phyloP scores from a whole-genome alignment of 2,329 filamentous ascomycete genomes.

The Cryphonectria carpinicola region DNA sequence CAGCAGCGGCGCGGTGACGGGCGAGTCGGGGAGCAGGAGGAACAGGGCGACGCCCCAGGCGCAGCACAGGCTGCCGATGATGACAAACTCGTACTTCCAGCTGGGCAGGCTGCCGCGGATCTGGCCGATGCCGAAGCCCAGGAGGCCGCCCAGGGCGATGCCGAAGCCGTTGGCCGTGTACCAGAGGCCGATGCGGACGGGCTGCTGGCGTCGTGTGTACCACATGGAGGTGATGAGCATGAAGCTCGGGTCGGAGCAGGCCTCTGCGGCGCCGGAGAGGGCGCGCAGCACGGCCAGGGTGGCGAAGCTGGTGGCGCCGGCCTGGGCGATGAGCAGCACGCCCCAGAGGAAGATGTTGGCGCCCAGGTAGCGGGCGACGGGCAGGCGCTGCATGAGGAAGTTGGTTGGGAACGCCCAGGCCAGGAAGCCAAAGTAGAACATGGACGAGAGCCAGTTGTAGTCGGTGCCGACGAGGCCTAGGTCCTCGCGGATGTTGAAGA shows the following conservation, averaged over 20 bases:
- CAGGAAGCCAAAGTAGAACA: conserved; percentile 57
- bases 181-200: conserved; percentile 28
- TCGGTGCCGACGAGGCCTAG: conserved; percentile 59
- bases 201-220: conserved; percentile 26
- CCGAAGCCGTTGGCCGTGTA: conserved; percentile 29
- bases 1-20: conserved; percentile 32
- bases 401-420: conserved; percentile 37
- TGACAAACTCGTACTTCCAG: conserved; percentile 43
- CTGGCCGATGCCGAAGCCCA: conserved; percentile 42
- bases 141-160: conserved; percentile 34
- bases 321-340: conserved; percentile 50
- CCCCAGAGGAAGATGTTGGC: conserved; percentile 62
- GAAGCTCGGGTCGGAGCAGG: conserved; percentile 39
- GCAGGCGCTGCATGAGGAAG: conserved; percentile 38
- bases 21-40: conserved; percentile 33
- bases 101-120: conserved; percentile 34
- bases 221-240: conserved; percentile 29
- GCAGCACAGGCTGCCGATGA: conserved; percentile 41
- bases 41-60: conserved; percentile 35
- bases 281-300: conserved; percentile 59
- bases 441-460: conserved; percentile 59
- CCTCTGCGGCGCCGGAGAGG: conserved; percentile 56
- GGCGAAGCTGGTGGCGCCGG: conserved; percentile 60
- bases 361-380: conserved; percentile 43
- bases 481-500: conserved; percentile 66